These are phyloP conservation scores for Vickermania ingenoplastis DNA, from an alignment of 208 protist genomes.

Conservation along the genomic window DNA sequence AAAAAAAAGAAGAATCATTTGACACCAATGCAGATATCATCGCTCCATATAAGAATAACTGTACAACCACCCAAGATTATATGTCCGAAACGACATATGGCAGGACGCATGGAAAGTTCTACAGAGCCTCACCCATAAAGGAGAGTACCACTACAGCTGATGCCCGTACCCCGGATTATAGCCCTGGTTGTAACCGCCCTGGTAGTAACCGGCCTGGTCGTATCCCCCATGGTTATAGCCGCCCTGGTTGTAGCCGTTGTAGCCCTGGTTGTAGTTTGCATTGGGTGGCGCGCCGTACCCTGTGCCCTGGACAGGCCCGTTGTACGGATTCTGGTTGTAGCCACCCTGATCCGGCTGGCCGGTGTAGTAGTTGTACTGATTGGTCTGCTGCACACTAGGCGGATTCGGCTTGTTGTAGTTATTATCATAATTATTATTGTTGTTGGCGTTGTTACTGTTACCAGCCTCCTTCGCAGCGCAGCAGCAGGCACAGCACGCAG, in stretches of 20 bases:
- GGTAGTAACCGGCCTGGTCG: background rate
- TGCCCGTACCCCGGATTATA: too few relatives aligned
- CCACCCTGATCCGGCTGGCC: conserved; percentile 1
- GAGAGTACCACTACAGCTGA: too few relatives aligned
- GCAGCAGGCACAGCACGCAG: conserved; percentile 9
- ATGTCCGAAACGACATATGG: too few relatives aligned
- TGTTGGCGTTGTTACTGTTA: background rate
- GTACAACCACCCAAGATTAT: too few relatives aligned
- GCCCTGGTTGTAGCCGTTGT: background rate
- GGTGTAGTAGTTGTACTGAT: conserved; percentile 3
- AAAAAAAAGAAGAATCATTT: too few relatives aligned
- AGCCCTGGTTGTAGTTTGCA: background rate
- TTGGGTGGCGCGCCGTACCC: background rate
- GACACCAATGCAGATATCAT: too few relatives aligned
- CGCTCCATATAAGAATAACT: too few relatives aligned
- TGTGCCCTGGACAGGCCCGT: background rate
- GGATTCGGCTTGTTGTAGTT: conserved; percentile 6
- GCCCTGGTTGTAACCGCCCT: background rate
- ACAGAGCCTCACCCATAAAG: too few relatives aligned
- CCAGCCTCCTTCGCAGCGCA: background rate
- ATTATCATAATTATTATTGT: conserved; percentile 4
- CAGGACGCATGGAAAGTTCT: too few relatives aligned
- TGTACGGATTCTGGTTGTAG: background rate
- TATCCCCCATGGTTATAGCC: background rate
- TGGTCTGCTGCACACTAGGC: background rate